Evolutionary conservation across 2,329 filamentous ascomycete species (phyloP), one percentile per base, ranked within the genome.

Genomic region (Lasiodiplodia hormozganensis): DNA sequence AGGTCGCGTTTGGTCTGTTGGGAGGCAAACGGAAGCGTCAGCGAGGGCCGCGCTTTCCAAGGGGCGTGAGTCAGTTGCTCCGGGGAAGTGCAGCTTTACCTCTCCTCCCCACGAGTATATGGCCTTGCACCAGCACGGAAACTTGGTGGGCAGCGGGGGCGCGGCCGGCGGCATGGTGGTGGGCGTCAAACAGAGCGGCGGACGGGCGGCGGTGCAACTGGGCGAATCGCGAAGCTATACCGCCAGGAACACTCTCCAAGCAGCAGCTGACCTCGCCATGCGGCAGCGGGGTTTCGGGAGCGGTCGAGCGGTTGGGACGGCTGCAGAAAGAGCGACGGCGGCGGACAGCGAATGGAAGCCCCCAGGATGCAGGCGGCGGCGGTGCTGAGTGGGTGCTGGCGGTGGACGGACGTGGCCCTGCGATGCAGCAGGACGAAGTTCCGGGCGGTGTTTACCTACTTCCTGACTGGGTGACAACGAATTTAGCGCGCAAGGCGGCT

Each of bases 91-190:
- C 43, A 51, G 43, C 23, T 10, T 69, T 71, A 81, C 80, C 77
- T 97, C 94, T 84, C 94, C 94, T 80, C 93, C 93, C 92, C 93
- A 97, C 21, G 93, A 97, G 80, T 97, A 97, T 53, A 96, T 88
- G 49, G 94, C 94, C 80, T 93, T 89, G 78, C 92, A 94, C 93
- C 93, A 96, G 82, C 93, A 97, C 69, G 94, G 94, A 78, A 97
- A 97, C 75, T 88, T 89, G 76, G 86, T 89, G 14, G 93, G 94
- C 71, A 96, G 82, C 75, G 80, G 75, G 69, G 84, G 82, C 67
- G 83, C 74, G 67, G 77, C 76, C 53, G 81, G 78, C 69, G 82
- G 80, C 85, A 86, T 86, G 31, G 67, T 21, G 36, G 34, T 21
- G 53, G 54, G 25, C 53, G 34, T 31, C 43, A n/a, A 34, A 16